A percentile compares a stretch with the other conserved stretches of the same genome.
Conservation (phyloP, 129 eudicot genomes). For the Chrysanthemum makinoi region DNA sequence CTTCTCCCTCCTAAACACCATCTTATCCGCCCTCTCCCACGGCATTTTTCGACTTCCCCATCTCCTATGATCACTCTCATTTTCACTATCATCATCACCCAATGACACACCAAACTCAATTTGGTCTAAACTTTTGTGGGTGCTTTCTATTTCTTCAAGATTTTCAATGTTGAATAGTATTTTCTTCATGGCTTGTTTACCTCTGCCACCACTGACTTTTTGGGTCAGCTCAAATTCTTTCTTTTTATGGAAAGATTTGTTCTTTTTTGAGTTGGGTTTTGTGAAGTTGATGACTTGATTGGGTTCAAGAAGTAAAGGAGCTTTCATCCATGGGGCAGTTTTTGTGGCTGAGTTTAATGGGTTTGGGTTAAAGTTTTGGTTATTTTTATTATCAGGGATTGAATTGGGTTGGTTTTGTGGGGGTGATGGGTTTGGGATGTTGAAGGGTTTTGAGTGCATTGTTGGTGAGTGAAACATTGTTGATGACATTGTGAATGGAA, state of each 20-base stretch:
- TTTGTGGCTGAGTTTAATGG: conserved; percentile 31
- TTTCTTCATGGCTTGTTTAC: conserved; percentile 72
- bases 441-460: conserved; percentile 26
- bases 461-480: conserved; percentile 45
- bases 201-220: conserved; percentile 75
- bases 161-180: conserved; percentile 58
- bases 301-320: conserved; percentile 61
- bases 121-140: conserved; percentile 24
- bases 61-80: conserved; percentile 31
- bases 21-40: conserved; percentile 64
- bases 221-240: conserved; percentile 43
- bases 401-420: conserved; percentile 34
- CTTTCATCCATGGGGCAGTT: conserved; percentile 96
- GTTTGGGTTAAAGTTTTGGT: conserved; percentile 24
- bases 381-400: conserved; percentile 13
- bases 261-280: conserved; percentile 37
- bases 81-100: conserved; percentile 29
- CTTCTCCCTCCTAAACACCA: neutral
- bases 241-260: conserved; percentile 21
- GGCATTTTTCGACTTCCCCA: conserved; percentile 56
- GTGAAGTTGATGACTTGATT: conserved; percentile 52
- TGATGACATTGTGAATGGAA: conserved; percentile 48
- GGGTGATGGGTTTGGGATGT: conserved; percentile 24
- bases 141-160: conserved; percentile 46
- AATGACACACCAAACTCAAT: conserved; percentile 46